A percentile compares a stretch with the other conserved stretches of the same genome.
phyloP scores from a whole-genome alignment of 805 yeast genomes.

The Starmera caribaea region DNA sequence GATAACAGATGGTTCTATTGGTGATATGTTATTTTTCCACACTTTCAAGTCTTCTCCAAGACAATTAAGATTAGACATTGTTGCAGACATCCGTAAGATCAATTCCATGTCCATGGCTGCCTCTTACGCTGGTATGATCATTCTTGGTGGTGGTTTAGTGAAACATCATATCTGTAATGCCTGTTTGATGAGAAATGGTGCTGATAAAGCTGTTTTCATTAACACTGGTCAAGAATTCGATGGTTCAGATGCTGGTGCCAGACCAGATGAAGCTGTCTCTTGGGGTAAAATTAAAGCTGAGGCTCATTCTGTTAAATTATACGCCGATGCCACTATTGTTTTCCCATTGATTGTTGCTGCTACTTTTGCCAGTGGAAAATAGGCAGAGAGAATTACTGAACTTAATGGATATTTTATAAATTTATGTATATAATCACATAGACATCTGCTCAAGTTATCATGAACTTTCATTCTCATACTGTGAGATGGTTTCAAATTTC shows the following conservation, averaged over 20 bases:
- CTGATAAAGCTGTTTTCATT: slow-evolving; percentile 94
- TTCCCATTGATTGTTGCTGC: slow-evolving; percentile 97
- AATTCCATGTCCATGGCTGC: slow-evolving; percentile 96
- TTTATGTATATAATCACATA: too few relatives aligned
- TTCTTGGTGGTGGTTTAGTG: slow-evolving; percentile 92
- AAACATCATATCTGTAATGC: slow-evolving; percentile 98
- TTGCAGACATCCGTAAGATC: slow-evolving; percentile 84
- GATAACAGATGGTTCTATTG: slow-evolving; percentile 94
- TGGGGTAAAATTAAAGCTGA: slow-evolving; percentile 99
- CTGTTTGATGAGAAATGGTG: slow-evolving; percentile 98
- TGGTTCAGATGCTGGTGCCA: slow-evolving; percentile 98
- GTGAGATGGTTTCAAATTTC: too few relatives aligned
- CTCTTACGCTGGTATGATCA: slow-evolving; percentile 86
- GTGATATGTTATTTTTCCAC: slow-evolving; percentile 98
- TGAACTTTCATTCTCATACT: too few relatives aligned
- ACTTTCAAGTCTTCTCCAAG: slow-evolving; percentile 91
- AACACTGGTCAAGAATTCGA: slow-evolving; percentile 99
- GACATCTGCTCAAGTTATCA: too few relatives aligned
- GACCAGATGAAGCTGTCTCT: slow-evolving; percentile 97
- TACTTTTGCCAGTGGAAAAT: slow-evolving; percentile 68
- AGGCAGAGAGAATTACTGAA: slow-evolving; percentile 4
- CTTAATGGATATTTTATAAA: too few relatives aligned
- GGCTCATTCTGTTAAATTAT: slow-evolving; percentile 85
- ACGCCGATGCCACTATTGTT: slow-evolving; percentile 90
- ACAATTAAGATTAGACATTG: slow-evolving; percentile 85